Evolutionary conservation across 352 stramenopile species (phyloP).

Genomic region (Pythium myriotylum): DNA sequence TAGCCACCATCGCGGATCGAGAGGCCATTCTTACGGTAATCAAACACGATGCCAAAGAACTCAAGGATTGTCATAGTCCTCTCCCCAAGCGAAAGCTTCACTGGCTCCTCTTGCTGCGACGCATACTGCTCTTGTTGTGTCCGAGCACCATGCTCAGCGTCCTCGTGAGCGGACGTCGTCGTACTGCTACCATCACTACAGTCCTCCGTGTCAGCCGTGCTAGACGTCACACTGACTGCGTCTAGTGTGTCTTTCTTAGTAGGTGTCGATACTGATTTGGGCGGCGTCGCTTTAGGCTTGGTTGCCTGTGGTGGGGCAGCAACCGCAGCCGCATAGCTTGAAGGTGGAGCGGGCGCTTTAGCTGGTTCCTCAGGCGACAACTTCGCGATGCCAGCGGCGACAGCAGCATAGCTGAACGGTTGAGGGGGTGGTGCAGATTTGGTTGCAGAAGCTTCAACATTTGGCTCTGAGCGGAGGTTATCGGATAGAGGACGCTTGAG

Average conservation of each 20-base stretch:
- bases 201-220: constrained; percentile 81
- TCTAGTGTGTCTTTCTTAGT: constrained; percentile 38
- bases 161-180: constrained; percentile 26
- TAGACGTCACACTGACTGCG: constrained; percentile 73
- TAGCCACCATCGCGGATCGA: constrained; percentile 86
- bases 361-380: constrained; percentile 22
- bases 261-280: not conserved
- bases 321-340: constrained; percentile 73
- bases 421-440: constrained; percentile 21
- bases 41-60: constrained; percentile 86
- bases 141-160: constrained; percentile 5
- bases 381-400: constrained; percentile 69
- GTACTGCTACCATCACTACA: constrained; percentile 34
- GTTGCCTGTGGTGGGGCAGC: constrained; percentile 32
- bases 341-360: constrained; percentile 28
- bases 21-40: constrained; percentile 83
- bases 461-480: constrained; percentile 16
- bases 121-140: constrained; percentile 4
- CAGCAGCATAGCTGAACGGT: constrained; percentile 71
- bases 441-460: not conserved
- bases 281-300: constrained; percentile 2
- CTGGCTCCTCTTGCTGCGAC: constrained; percentile 9
- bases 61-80: constrained; percentile 81
- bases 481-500: constrained; percentile 34
- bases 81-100: constrained; percentile 53